Percentiles rank a stretch among this genome's conserved stretches.
phyloP scores from a whole-genome alignment of 1,284 basidiomycete species.

The Schizophyllum commune region DNA sequence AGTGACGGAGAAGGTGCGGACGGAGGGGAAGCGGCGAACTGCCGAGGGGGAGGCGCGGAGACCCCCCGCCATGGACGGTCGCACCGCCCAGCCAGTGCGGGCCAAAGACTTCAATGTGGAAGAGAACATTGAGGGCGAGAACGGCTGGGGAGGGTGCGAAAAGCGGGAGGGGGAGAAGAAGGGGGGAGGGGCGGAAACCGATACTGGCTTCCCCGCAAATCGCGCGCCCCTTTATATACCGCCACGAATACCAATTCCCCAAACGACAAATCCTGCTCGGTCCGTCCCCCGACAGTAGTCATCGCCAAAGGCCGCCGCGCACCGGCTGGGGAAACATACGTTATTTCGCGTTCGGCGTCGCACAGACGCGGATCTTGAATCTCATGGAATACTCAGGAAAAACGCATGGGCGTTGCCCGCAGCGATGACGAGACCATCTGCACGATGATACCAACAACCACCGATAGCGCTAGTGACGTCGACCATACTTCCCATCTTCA shows the following conservation, averaged over 20 bases:
- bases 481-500: neutral
- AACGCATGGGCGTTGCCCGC: neutral
- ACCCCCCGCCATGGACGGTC: neutral
- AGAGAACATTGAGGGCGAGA: neutral
- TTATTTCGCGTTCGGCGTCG: neutral
- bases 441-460: neutral
- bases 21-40: neutral
- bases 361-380: neutral
- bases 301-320: neutral
- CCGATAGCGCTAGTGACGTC: neutral
- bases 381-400: neutral
- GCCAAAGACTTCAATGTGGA: neutral
- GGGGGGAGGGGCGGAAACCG: neutral
- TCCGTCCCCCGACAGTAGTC: neutral
- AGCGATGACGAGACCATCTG: neutral
- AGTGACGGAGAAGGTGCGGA: neutral
- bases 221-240: neutral
- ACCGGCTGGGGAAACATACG: neutral
- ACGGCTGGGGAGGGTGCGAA: neutral
- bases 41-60: neutral
- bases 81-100: neutral
- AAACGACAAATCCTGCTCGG: neutral
- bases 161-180: neutral
- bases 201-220: neutral
- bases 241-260: neutral